A percentile compares a stretch with the other conserved stretches of the same genome.
Conservation (phyloP, 2,329 filamentous ascomycete species). For the Pyricularia pennisetigena region DNA sequence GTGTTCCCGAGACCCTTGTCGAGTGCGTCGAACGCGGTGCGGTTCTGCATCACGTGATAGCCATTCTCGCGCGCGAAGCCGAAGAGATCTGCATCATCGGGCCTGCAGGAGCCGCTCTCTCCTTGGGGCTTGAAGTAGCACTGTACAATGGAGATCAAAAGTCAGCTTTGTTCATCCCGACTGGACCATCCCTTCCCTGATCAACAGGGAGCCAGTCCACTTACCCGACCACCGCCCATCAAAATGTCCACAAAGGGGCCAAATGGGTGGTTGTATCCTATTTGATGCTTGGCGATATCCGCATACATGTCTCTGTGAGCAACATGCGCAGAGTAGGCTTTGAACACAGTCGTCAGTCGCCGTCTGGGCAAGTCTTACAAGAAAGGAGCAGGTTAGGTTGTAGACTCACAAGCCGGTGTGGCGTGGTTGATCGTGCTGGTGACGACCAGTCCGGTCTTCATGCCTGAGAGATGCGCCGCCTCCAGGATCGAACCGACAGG, state of each 20-base stretch:
- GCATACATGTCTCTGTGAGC: conserved; percentile 21
- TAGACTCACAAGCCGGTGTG: conserved; percentile 16
- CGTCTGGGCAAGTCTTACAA: neutral
- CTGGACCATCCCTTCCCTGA: neutral
- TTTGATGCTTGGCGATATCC: conserved; percentile 26
- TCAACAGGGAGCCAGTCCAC: neutral
- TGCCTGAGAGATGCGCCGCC: conserved; percentile 26
- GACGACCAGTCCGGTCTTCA: conserved; percentile 30
- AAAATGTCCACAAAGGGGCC: conserved; percentile 26
- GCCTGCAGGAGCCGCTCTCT: conserved; percentile 23
- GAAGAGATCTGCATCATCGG: conserved; percentile 25
- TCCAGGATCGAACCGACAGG: conserved; percentile 28
- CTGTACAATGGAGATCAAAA: neutral
- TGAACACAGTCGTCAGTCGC: neutral
- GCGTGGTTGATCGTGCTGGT: conserved; percentile 28
- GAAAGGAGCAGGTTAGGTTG: neutral
- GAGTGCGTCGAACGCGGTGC: conserved; percentile 22
- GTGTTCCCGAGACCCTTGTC: conserved; percentile 15
- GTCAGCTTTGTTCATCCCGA: neutral
- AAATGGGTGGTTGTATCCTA: conserved; percentile 27
- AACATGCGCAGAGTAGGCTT: conserved; percentile 22
- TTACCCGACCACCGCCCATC: conserved; percentile 24
- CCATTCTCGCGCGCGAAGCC: conserved; percentile 21
- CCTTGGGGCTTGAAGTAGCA: conserved; percentile 29
- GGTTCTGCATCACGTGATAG: conserved; percentile 25